Evolutionary conservation across 805 yeast species (phyloP).

Genomic region (Yarrowia deformans): DNA sequence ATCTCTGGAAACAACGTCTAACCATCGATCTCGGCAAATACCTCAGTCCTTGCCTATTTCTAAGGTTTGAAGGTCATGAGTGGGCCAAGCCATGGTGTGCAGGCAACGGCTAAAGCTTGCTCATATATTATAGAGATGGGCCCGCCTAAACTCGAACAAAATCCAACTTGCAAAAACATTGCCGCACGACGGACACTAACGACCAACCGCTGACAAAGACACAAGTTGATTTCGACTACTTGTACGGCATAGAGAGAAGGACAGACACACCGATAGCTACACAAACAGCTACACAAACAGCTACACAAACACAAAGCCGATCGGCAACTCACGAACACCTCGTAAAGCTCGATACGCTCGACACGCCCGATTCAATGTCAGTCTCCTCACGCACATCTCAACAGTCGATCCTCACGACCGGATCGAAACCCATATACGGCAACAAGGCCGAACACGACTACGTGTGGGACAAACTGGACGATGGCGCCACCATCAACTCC

Average conservation of each 20-base stretch:
- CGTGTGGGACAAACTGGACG: constrained; percentile 37
- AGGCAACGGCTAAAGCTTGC: constrained; percentile 15
- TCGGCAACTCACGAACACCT: too few species aligned
- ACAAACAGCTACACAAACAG: neutral
- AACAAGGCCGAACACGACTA: constrained; percentile 34
- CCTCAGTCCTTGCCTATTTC: too few species aligned
- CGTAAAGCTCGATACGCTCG: neutral
- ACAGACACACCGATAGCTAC: neutral
- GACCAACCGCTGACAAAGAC: neutral
- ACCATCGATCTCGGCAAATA: too few species aligned
- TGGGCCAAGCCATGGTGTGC: constrained; percentile 5
- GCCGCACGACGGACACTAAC: constrained; percentile 1
- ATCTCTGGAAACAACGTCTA: too few species aligned
- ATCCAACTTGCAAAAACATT: neutral
- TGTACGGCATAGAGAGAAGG: too few species aligned
- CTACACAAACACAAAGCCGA: neutral
- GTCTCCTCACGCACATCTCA: constrained; percentile 23
- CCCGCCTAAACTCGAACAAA: neutral
- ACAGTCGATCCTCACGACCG: constrained; percentile 28
- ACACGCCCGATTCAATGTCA: neutral
- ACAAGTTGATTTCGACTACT: neutral
- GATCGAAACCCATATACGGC: constrained; percentile 24
- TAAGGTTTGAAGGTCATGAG: neutral
- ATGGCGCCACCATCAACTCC: constrained; percentile 28
- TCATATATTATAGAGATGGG: neutral